Evolutionary conservation across 2,329 filamentous ascomycete species (phyloP), one percentile per base, ranked within the genome.

Genomic region (Epichloe glyceriae): DNA sequence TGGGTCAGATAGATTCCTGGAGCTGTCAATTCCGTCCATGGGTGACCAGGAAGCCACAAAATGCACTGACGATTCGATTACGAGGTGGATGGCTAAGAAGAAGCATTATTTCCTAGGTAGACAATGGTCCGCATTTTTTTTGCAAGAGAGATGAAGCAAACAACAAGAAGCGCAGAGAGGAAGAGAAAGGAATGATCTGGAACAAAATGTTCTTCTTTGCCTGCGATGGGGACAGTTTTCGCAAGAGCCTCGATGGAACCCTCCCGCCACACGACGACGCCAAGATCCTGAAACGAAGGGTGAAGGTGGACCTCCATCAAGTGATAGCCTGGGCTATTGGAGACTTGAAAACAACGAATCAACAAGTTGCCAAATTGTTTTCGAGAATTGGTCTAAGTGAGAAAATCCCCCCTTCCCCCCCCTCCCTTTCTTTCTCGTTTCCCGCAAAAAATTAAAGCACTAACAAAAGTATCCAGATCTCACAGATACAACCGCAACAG

Each of bases 1-100:
- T 55, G 79, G 80, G 0, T 62, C 72, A 0, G 79, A 83, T 54
- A 70, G 80, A 0, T 82, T 82, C 44, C 53, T 83, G 1, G 76
- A 82, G 49, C 52, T 83, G 0, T 60, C 71, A 4, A 65, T 82
- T 5, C 78, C 79, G 0, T 68, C 68, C 0, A 65, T 71, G 0
- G 63, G 58, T 1, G 62, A 57, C 2, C 57, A 60, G 0, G 62
- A 66, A 0, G 47, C 54, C 0, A 46, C 63, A 0, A 52, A 69
- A 2, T 65, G 61, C 15, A 57, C 70, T 1, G 58, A 67, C 1
- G 55, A 68, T 0, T 55, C 65, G 0, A 59, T 68, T 22, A 51
- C 61, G 0, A 44, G 52, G 10, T 68, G 66, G 66, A 50, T 68
- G 3, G 56, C 52, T 1, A 49, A 52, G 0, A 49, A 49, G 2